Evolutionary conservation across 768 basidiomycete genomes (phyloP).

Genomic region (Leccinellum luteum): DNA sequence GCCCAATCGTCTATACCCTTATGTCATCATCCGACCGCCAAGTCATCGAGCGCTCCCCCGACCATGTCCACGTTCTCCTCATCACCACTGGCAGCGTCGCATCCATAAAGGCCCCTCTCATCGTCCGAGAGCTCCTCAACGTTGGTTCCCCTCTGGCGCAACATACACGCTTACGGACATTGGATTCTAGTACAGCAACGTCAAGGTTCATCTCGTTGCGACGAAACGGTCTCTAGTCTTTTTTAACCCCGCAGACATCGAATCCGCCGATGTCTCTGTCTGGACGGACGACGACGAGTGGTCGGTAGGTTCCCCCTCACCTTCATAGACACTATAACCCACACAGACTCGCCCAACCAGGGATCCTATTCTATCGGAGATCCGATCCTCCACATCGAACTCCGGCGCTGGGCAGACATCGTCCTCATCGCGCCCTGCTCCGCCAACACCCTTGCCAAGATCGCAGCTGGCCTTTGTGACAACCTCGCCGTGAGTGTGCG

Average conservation of each 20-base stretch:
- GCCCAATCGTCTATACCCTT: too few relatives aligned
- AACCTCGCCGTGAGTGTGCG: slow-evolving; percentile 57
- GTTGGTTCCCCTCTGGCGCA: slow-evolving; percentile 39
- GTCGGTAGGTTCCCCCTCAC: too few relatives aligned
- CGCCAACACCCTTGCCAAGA: slow-evolving; percentile 96
- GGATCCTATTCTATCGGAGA: too few relatives aligned
- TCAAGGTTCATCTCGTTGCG: slow-evolving; percentile 81
- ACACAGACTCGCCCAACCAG: too few relatives aligned
- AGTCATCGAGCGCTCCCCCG: too few relatives aligned
- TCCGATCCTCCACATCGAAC: too few relatives aligned
- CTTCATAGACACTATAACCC: too few relatives aligned
- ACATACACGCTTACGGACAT: not conserved
- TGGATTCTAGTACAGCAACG: slow-evolving; percentile 59
- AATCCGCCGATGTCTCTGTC: too few relatives aligned
- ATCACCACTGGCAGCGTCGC: slow-evolving; percentile 94
- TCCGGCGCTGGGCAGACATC: too few relatives aligned
- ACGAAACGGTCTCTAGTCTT: too few relatives aligned
- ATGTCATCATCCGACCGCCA: not conserved
- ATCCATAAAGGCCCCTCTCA: slow-evolving; percentile 89
- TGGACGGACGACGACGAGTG: too few relatives aligned
- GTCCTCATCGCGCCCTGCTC: slow-evolving; percentile 88
- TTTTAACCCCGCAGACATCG: too few relatives aligned
- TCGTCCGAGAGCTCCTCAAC: slow-evolving; percentile 70
- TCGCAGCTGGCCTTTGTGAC: slow-evolving; percentile 85
- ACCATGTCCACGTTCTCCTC: slow-evolving; percentile 62